Conservation (phyloP, 305 asterid species). For the Solanum hybrid region DNA sequence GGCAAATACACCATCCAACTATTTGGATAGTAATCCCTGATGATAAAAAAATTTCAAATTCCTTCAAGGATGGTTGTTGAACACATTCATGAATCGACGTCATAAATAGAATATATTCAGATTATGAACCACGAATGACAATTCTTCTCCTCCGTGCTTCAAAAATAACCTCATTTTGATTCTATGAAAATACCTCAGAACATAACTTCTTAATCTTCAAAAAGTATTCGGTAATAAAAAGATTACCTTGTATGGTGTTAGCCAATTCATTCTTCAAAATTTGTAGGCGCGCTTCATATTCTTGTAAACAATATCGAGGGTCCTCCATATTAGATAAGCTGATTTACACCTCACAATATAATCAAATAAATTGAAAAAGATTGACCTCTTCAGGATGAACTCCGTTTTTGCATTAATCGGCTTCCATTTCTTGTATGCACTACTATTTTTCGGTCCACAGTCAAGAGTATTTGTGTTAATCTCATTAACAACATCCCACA, state of each 20-base stretch:
- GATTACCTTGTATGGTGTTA: neutral
- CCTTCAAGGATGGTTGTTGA: neutral
- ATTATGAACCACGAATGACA: neutral
- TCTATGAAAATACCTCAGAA: neutral
- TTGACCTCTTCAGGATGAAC: neutral
- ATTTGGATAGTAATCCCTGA: no score
- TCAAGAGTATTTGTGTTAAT: neutral
- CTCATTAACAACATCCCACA: neutral
- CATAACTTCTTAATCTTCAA: neutral
- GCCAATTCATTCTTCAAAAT: neutral
- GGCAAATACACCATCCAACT: neutral
- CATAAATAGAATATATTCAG: neutral
- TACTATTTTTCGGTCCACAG: neutral
- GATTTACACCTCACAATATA: neutral
- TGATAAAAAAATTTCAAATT: no score
- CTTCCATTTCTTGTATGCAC: neutral
- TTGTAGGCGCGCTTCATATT: neutral
- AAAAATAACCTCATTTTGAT: neutral
- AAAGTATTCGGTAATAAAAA: no score
- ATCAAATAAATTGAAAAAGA: neutral
- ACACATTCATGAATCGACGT: neutral
- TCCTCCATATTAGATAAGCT: neutral
- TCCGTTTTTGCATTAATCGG: neutral
- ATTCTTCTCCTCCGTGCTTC: neutral
- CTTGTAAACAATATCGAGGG: neutral